Percentiles rank a stretch among this genome's conserved stretches.
Conservation (phyloP, 352 stramenopile species). For the Aphanomyces euteiches region DNA sequence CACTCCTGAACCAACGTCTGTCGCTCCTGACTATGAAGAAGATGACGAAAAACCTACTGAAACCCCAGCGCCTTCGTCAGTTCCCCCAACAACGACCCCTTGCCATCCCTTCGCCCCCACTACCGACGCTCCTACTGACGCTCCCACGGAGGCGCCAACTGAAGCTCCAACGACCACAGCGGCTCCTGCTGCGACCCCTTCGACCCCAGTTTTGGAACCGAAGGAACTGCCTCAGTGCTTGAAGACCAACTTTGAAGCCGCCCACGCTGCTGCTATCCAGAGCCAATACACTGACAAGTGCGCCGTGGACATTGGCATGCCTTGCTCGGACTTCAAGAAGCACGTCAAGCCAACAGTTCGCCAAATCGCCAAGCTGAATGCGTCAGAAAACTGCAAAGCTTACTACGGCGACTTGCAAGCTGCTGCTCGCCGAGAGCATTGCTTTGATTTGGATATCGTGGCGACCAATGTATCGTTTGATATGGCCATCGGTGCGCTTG, state of each 20-base stretch:
- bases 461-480: neutral
- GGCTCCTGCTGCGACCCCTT: neutral
- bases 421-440: neutral
- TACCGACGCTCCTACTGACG: neutral
- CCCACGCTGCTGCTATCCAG: neutral
- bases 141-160: neutral
- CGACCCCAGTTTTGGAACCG: neutral
- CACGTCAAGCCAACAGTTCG: neutral
- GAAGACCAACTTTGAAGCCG: neutral
- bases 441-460: conserved; percentile 4
- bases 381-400: neutral
- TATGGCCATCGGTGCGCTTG: neutral
- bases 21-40: too few relatives aligned
- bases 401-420: neutral
- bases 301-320: neutral
- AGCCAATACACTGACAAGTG: neutral
- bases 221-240: too few relatives aligned
- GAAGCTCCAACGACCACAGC: neutral
- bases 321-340: neutral
- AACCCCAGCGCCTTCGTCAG: neutral
- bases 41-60: neutral
- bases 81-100: neutral
- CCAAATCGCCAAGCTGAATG: neutral
- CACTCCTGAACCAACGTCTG: too few relatives aligned
- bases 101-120: neutral